Evolutionary conservation across 108 stramenopile species (phyloP).

Genomic region (Skeletonema grethae): DNA sequence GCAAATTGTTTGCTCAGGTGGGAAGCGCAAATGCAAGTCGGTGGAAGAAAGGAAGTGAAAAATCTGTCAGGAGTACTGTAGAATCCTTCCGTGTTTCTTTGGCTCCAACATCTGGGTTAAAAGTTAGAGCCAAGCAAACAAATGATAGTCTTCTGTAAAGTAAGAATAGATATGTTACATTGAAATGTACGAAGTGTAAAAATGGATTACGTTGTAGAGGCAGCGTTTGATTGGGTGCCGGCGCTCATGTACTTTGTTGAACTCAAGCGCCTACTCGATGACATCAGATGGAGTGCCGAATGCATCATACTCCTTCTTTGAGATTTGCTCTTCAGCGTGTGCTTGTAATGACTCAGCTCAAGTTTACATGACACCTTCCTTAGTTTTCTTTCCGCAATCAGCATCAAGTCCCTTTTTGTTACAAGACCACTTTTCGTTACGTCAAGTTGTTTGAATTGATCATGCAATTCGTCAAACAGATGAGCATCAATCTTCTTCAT

Average conservation of each 20-base stretch:
- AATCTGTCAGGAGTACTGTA: conserved; percentile 35
- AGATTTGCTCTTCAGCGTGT: conserved; percentile 7
- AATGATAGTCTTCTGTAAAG: too few species aligned
- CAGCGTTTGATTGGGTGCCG: too few species aligned
- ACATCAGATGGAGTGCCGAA: background rate
- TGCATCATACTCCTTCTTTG: background rate
- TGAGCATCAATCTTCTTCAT: conserved; percentile 75
- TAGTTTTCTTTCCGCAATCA: conserved; percentile 53
- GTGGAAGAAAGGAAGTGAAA: conserved; percentile 61
- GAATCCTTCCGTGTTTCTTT: conserved; percentile 54
- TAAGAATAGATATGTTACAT: too few species aligned
- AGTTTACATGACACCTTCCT: conserved; percentile 40
- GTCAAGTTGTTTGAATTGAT: conserved; percentile 64
- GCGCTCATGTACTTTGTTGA: too few species aligned
- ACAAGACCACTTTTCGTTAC: conserved; percentile 50
- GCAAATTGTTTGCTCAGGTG: background rate
- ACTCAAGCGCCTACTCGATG: background rate
- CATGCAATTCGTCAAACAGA: conserved; percentile 62
- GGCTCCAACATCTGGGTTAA: conserved; percentile 58
- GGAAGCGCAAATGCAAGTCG: conserved; percentile 54
- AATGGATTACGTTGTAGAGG: too few species aligned
- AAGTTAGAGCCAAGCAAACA: conserved; percentile 50
- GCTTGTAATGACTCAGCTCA: conserved; percentile 44
- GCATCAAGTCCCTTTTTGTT: conserved; percentile 52
- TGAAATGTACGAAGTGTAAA: too few species aligned